Percentiles rank a stretch among this genome's conserved stretches.
Evolutionary conservation across 2,329 filamentous ascomycete genomes (phyloP).

Genomic region (Pseudogymnoascus sp.): DNA sequence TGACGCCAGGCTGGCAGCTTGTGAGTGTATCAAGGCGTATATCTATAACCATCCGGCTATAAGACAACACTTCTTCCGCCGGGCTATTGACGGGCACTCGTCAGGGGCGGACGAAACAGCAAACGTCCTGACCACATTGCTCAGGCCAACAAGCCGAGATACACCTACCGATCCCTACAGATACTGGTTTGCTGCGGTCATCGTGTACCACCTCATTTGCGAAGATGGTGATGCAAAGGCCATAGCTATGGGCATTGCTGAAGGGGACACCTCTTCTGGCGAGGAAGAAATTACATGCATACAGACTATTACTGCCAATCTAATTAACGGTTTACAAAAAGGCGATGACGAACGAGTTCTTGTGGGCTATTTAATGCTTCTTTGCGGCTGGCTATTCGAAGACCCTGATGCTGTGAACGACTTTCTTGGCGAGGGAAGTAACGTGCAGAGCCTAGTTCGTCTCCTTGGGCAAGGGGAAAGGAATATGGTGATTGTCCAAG

Average conservation of each 20-base stretch:
- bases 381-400: conserved; percentile 87
- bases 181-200: conserved; percentile 80
- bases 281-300: conserved; percentile 95
- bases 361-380: conserved; percentile 81
- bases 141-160: conserved; percentile 57
- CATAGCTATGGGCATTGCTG: conserved; percentile 72
- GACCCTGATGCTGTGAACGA: conserved; percentile 88
- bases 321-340: conserved; percentile 72
- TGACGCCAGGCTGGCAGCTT: conserved; percentile 76
- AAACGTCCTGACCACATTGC: conserved; percentile 78
- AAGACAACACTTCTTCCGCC: conserved; percentile 73
- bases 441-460: conserved; percentile 78
- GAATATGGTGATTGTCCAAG: conserved; percentile 64
- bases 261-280: conserved; percentile 80
- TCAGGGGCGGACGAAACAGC: conserved; percentile 73
- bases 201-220: conserved; percentile 78
- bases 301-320: conserved; percentile 76
- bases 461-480: conserved; percentile 52
- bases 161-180: conserved; percentile 74
- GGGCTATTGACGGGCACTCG: conserved; percentile 82
- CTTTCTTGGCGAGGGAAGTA: conserved; percentile 85
- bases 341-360: conserved; percentile 71
- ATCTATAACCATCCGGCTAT: conserved; percentile 77
- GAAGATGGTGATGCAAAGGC: conserved; percentile 74
- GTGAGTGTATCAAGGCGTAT: conserved; percentile 88